phyloP scores from a whole-genome alignment of 2,329 filamentous ascomycete genomes.

The Kalaharituber pfeilii region DNA sequence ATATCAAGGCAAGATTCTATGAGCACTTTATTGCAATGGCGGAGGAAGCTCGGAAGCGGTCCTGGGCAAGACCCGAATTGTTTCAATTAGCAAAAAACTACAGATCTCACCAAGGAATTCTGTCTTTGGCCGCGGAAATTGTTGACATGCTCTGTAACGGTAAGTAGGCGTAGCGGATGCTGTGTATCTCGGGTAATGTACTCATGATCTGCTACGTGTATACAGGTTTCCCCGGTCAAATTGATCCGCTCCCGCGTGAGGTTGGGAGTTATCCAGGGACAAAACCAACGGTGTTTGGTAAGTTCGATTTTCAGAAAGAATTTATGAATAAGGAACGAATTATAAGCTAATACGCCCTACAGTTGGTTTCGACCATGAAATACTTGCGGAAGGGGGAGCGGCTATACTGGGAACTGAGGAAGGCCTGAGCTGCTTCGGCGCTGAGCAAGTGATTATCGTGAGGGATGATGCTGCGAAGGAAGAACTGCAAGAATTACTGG shows the following conservation, averaged over 20 bases:
- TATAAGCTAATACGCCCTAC: background rate
- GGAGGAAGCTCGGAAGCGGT: background rate
- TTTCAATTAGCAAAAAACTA: constrained; percentile 24
- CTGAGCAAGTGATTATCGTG: constrained; percentile 26
- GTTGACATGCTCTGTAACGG: constrained; percentile 14
- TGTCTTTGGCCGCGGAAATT: constrained; percentile 23
- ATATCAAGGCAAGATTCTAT: constrained; percentile 19
- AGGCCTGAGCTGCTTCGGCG: constrained; percentile 18
- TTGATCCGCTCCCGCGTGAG: constrained; percentile 12
- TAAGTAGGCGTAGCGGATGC: background rate
- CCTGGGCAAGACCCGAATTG: constrained; percentile 17
- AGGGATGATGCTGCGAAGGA: constrained; percentile 22
- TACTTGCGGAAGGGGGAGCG: background rate
- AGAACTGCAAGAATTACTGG: constrained; percentile 19
- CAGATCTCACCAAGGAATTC: constrained; percentile 25
- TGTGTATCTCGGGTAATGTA: background rate
- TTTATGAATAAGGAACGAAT: background rate
- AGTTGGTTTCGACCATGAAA: constrained; percentile 1
- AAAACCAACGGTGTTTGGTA: constrained; percentile 7
- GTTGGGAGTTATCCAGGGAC: constrained; percentile 9
- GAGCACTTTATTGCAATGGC: background rate
- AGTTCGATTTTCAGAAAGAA: background rate
- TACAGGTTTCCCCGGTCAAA: constrained; percentile 10
- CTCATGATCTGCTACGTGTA: background rate
- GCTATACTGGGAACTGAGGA: background rate